Conservation (phyloP, 2,329 filamentous ascomycete genomes). For the Phaeophleospora eucalypticola region DNA sequence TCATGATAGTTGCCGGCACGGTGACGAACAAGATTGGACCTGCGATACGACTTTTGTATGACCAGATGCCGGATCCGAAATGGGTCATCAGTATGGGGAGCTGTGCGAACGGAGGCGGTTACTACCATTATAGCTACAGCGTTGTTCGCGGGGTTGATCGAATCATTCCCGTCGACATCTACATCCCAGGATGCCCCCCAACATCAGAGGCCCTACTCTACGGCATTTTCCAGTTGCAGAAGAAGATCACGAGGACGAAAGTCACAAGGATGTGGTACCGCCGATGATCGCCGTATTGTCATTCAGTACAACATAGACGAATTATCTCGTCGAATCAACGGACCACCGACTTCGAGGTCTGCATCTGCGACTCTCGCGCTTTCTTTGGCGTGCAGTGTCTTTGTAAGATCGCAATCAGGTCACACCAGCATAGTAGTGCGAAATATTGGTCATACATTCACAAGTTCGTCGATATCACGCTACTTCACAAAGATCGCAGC, state of each 20-base stretch:
- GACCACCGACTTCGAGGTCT: too few species aligned
- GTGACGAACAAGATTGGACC: constrained; percentile 94
- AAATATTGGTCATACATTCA: too few species aligned
- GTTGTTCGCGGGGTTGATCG: constrained; percentile 72
- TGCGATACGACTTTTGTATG: constrained; percentile 80
- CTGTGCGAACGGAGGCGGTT: constrained; percentile 77
- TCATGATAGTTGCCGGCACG: constrained; percentile 93
- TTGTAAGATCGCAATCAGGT: too few species aligned
- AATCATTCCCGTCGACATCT: constrained; percentile 75
- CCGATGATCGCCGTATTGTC: too few species aligned
- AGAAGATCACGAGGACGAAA: constrained; percentile 62
- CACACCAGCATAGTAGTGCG: too few species aligned
- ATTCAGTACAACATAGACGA: too few species aligned
- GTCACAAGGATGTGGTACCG: constrained; percentile 56
- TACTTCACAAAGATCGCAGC: too few species aligned
- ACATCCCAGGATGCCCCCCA: constrained; percentile 67
- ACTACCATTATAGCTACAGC: constrained; percentile 79
- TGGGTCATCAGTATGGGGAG: constrained; percentile 84
- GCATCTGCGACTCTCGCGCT: too few species aligned
- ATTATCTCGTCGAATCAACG: too few species aligned
- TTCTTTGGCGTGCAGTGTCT: too few species aligned
- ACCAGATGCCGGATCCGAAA: constrained; percentile 86
- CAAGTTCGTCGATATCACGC: too few species aligned
- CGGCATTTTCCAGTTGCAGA: constrained; percentile 70
- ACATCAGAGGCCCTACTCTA: constrained; percentile 53